Conservation (phyloP, 768 basidiomycete genomes). For the Lentinus tigrinus region DNA sequence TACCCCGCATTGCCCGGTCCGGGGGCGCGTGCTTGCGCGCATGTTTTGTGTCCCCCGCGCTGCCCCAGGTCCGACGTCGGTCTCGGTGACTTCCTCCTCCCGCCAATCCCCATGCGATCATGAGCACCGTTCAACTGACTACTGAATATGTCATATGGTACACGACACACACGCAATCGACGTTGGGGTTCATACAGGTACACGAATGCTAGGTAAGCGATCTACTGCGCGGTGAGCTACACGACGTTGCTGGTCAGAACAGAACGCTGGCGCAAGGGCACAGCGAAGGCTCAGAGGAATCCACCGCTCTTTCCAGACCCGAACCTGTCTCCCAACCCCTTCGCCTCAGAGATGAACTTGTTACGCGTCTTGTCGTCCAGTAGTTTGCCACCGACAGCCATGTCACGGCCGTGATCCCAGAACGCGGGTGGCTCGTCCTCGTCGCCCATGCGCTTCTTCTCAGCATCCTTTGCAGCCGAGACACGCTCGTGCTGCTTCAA, state of each 20-base stretch:
- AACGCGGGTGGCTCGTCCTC: conserved; percentile 63
- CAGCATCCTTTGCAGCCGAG: conserved; percentile 34
- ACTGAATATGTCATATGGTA: too few relatives aligned
- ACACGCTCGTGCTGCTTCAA: conserved; percentile 45
- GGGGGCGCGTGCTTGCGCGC: too few relatives aligned
- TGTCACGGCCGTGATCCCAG: conserved; percentile 92
- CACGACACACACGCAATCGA: too few relatives aligned
- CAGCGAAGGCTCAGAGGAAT: conserved; percentile 40
- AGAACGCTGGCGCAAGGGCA: too few relatives aligned
- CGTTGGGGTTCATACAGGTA: too few relatives aligned
- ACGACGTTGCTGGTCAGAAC: too few relatives aligned
- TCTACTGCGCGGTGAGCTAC: too few relatives aligned
- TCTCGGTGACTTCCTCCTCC: too few relatives aligned
- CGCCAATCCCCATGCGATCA: too few relatives aligned
- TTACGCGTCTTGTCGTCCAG: conserved; percentile 87
- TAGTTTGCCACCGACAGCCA: conserved; percentile 81
- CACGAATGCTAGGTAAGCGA: too few relatives aligned
- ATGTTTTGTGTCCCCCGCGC: conserved; percentile 9
- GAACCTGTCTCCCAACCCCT: conserved; percentile 80
- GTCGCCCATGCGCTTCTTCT: conserved; percentile 37
- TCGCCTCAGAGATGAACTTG: conserved; percentile 78
- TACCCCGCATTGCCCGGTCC: conserved; percentile 17
- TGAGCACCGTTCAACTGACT: too few relatives aligned
- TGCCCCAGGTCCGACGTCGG: background rate
- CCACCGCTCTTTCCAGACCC: conserved; percentile 70